These are phyloP conservation scores for Plasmopara halstedii DNA, from an alignment of 352 stramenopile species.

Conservation along the genomic window DNA sequence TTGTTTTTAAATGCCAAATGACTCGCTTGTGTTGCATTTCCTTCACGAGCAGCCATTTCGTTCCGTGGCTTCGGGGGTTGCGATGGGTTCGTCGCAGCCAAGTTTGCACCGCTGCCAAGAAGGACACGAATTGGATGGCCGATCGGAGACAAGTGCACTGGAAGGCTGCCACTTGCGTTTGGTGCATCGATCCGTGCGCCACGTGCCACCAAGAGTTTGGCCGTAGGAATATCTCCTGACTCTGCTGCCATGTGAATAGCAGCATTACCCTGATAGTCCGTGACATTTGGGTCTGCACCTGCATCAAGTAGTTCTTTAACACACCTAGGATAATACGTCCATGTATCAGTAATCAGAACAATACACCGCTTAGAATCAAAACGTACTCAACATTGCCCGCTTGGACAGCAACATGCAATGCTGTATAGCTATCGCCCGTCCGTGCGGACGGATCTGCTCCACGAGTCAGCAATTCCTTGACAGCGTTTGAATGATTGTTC, in stretches of 20 bases:
- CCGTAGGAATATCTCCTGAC: slow-evolving; percentile 66
- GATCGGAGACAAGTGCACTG: slow-evolving; percentile 80
- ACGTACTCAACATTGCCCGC: slow-evolving; percentile 59
- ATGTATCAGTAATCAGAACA: background rate
- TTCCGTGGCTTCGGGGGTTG: slow-evolving; percentile 52
- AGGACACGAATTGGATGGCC: slow-evolving; percentile 79
- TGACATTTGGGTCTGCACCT: slow-evolving; percentile 70
- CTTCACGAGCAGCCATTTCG: slow-evolving; percentile 34
- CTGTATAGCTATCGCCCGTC: slow-evolving; percentile 76
- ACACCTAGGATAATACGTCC: slow-evolving; percentile 21
- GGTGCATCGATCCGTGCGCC: slow-evolving; percentile 64
- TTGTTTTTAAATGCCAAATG: slow-evolving; percentile 88
- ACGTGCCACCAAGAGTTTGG: slow-evolving; percentile 67
- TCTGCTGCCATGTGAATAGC: slow-evolving; percentile 80
- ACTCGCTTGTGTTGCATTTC: slow-evolving; percentile 63
- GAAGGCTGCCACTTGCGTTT: slow-evolving; percentile 74
- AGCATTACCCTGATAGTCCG: slow-evolving; percentile 75
- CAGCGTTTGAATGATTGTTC: slow-evolving; percentile 70
- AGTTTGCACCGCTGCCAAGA: slow-evolving; percentile 57
- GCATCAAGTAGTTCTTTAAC: slow-evolving; percentile 66
- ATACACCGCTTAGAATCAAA: background rate
- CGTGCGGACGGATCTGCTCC: slow-evolving; percentile 55
- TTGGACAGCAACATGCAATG: slow-evolving; percentile 68
- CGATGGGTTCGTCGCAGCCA: slow-evolving; percentile 63
- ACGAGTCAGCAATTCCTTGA: slow-evolving; percentile 64